Evolutionary conservation across 1,139 yeast species (phyloP).

Genomic region (Pichia sp.): DNA sequence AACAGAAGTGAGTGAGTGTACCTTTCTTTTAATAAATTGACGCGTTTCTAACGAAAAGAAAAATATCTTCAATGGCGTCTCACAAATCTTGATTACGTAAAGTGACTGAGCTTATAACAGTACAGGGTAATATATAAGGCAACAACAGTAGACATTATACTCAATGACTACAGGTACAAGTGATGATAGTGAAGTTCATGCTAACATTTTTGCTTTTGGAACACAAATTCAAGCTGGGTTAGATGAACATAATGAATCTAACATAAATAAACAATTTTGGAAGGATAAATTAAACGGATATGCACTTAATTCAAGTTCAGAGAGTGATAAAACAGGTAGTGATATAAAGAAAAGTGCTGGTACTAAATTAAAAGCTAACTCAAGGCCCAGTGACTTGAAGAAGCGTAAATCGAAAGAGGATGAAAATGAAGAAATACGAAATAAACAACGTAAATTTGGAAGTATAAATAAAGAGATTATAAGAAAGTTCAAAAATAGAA

Average conservation of each 20-base stretch:
- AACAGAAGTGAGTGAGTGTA: too few relatives aligned
- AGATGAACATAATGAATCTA: conserved; percentile 16
- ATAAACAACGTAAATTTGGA: conserved; percentile 11
- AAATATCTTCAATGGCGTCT: too few relatives aligned
- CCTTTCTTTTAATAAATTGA: too few relatives aligned
- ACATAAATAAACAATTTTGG: conserved; percentile 14
- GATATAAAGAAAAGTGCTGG: not conserved
- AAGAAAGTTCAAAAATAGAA: conserved; percentile 11
- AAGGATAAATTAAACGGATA: conserved; percentile 12
- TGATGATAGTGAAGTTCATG: not conserved
- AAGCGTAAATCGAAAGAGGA: not conserved
- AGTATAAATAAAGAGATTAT: conserved; percentile 14
- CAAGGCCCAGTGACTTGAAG: not conserved
- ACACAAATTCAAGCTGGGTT: conserved; percentile 26
- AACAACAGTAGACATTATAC: too few relatives aligned
- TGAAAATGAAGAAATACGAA: not conserved
- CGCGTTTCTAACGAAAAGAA: too few relatives aligned
- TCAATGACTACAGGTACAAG: not conserved
- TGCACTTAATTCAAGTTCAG: not conserved
- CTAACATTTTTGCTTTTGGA: conserved; percentile 17
- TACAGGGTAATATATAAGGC: too few relatives aligned
- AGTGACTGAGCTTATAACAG: too few relatives aligned
- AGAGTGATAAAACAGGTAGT: too few relatives aligned
- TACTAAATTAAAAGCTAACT: not conserved
- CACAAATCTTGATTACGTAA: not conserved